Evolutionary conservation across 495 filamentous ascomycete genomes (phyloP), one percentile per base, ranked within the genome.

Genomic region (Penicillium maclennaniae): DNA sequence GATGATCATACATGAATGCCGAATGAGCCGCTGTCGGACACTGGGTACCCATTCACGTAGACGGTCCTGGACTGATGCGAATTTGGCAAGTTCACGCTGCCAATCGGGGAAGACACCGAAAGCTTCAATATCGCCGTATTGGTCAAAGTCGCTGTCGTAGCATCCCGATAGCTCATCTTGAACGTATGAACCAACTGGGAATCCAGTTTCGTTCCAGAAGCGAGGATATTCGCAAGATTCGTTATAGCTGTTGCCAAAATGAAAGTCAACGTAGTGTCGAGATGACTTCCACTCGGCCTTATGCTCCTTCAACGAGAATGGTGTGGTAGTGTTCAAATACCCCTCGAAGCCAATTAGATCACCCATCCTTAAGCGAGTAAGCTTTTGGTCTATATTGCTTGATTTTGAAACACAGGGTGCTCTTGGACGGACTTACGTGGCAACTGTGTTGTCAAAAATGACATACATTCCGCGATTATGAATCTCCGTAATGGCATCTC

Each of bases 41-140:
- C 73, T 73, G 4, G 83, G 82, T 10, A 78, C 59, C 86, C 86
- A 89, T 56, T 88, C 86, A 26, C 86, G 82, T 9, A 90, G 72
- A 52, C 86, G 84, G 60, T 90, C 86, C 65, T 90, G 86, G 4
- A 88, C 87, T 34, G 79, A 87, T 27, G 85, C 83, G 62, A 89
- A 89, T 57, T 88, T 89, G 14, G 85, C 79, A 40, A 90, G 71
- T 66, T 89, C 79, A 58, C 78, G 75, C 59, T 86, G 69, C 79
- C 82, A 89, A 57, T 87, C 84, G 2, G 83, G 83, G 47, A 74
- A 86, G 23, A 83, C 80, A 51, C 85, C 85, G 54, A 87, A 87
- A 14, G 85, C 82, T 61, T 84, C 83, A 21, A 80, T 80, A 56
- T 87, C 84, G 39, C 85, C 85, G 49, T 85, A 87, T 65, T 87